These are phyloP conservation scores for Monosporascus sp. DNA, from an alignment of 2,329 filamentous ascomycete species.

Conservation along the genomic window DNA sequence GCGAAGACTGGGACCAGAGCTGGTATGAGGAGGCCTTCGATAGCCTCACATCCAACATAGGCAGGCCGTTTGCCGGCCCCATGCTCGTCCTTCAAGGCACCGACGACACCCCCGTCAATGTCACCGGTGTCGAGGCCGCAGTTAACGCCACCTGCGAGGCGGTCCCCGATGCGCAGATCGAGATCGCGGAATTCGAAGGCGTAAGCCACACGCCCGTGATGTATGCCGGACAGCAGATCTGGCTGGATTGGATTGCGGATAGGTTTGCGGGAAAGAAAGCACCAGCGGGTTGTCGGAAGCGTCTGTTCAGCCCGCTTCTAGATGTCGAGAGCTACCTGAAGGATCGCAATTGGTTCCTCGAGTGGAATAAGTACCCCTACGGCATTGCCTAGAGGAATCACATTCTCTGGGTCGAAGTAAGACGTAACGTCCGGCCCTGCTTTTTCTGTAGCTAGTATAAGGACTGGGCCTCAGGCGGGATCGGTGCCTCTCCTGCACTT, in stretches of 20 bases:
- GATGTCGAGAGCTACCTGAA: neutral
- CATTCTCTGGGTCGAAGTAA: too few relatives aligned
- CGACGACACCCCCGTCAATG: neutral
- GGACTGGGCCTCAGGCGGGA: too few relatives aligned
- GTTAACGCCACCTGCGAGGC: slow-evolving; percentile 3
- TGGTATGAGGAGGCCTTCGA: slow-evolving; percentile 1
- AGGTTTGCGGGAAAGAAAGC: neutral
- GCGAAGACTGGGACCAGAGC: neutral
- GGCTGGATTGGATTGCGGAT: slow-evolving; percentile 2
- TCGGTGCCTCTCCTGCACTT: too few relatives aligned
- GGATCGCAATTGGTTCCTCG: slow-evolving; percentile 1
- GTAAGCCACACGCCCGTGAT: slow-evolving; percentile 1
- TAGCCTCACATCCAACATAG: neutral
- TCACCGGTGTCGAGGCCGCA: neutral
- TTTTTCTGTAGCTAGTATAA: neutral
- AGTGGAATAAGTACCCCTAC: neutral
- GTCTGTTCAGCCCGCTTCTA: neutral
- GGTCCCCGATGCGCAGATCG: neutral
- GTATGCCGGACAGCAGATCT: slow-evolving; percentile 4
- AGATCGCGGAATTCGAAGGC: neutral
- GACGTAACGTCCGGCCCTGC: neutral
- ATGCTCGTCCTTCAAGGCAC: slow-evolving; percentile 4
- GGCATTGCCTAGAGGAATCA: neutral
- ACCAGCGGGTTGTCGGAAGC: neutral
- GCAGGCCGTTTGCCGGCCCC: neutral